Evolutionary conservation across 2,329 filamentous ascomycete genomes (phyloP), one percentile per base, ranked within the genome.

Genomic region (Venturia carpophila): DNA sequence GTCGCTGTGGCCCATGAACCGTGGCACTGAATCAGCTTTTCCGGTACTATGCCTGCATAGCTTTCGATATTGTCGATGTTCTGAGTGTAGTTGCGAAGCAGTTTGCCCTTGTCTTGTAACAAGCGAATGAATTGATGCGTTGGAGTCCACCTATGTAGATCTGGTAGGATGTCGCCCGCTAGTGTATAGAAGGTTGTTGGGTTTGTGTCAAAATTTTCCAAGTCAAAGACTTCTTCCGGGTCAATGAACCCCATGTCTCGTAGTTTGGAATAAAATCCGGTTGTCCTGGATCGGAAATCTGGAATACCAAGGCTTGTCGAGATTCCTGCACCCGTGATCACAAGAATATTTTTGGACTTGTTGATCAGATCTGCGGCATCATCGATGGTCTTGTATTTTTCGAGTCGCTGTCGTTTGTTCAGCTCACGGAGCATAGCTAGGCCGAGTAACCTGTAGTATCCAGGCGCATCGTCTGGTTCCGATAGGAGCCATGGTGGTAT

Each of bases 21-120:
- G 74, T 99, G 94, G 74, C 94, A 97, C 76, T 99, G 93, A 37
- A 99, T 88, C 21, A 97, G 83, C 73, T 94, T 96, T 42, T 90
- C 87, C 1, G 85, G 83, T 27, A 81, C 77, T 67, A 99, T 90
- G 27, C 94, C 94, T 0, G 93, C 93, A 71, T 90, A 87, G 67
- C 87, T 84, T 75, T 99, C 93, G 63, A 97, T 86, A 71, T 97
- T 97, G 79, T 99, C 94, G 72, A 99, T 97, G 75, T 99, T 99
- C 75, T 99, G 94, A 0, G 94, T 96, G 79, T 97, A 99, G 78
- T 97, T 97, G 52, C 92, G 97, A 67, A 97, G 84, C 7, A 99
- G 84, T 75, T 96, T 96, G 69, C 85, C 87, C 75, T 92, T 89
- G 70, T 93, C 84, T 75, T 99, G 90, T 43, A 99, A 83, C 70